These are phyloP conservation scores for Lasiodiplodia hormozganensis DNA, from an alignment of 2,329 filamentous ascomycete species.

Conservation along the genomic window DNA sequence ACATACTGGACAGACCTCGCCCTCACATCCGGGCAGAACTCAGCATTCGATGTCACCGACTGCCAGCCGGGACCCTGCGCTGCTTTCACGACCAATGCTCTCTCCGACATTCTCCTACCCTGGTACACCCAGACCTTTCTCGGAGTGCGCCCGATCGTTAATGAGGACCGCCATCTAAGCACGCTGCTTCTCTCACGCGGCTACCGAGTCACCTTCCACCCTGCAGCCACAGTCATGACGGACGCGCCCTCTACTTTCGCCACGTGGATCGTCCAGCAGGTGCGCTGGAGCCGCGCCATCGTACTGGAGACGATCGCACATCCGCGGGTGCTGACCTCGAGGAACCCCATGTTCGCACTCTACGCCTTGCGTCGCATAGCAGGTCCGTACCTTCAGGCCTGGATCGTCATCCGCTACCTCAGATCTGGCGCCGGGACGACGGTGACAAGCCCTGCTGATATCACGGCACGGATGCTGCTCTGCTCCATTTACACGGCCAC, in stretches of 20 bases:
- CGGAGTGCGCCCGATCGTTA: slow-evolving; percentile 41
- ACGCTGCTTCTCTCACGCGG: slow-evolving; percentile 45
- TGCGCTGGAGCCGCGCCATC: slow-evolving; percentile 46
- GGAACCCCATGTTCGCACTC: slow-evolving; percentile 45
- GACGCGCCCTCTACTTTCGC: slow-evolving; percentile 46
- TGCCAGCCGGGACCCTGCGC: slow-evolving; percentile 49
- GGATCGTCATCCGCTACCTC: neutral
- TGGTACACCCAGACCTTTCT: slow-evolving; percentile 48
- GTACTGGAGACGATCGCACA: slow-evolving; percentile 48
- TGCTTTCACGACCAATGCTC: slow-evolving; percentile 41
- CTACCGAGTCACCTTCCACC: slow-evolving; percentile 46
- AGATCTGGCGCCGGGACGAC: neutral
- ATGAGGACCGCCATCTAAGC: slow-evolving; percentile 49
- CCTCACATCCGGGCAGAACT: slow-evolving; percentile 42
- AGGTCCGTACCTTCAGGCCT: neutral
- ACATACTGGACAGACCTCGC: slow-evolving; percentile 47
- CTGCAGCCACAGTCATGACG: slow-evolving; percentile 43
- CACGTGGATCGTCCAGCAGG: slow-evolving; percentile 47
- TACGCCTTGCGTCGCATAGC: slow-evolving; percentile 40
- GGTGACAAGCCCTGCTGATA: neutral
- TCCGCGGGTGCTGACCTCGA: slow-evolving; percentile 44
- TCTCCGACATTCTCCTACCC: slow-evolving; percentile 40
- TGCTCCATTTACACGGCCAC: neutral
- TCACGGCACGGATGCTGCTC: neutral
- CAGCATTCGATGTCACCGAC: slow-evolving; percentile 42